Base-by-base conservation (phyloP, 2,329 filamentous ascomycete species). In the Ascochyta pisi region DNA sequence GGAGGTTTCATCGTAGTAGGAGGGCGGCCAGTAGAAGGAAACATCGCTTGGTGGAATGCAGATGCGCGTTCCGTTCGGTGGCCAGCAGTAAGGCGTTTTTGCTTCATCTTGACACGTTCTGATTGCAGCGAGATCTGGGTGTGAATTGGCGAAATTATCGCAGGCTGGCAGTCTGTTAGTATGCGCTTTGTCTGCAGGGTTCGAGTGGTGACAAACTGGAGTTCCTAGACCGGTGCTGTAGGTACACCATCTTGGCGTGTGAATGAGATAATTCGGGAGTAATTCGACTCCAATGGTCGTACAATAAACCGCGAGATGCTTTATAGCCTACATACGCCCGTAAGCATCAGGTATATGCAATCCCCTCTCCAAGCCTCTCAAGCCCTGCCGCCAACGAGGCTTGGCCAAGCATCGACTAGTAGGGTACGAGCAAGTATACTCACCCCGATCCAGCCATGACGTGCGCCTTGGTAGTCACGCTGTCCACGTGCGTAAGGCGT, bases 51-150 rank as follows among this genome's bases (percentile, higher is more conserved):
- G 19, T 26, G 48, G 45, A 13, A 26, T 26, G 49, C 63, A 66
- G 39, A 67, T 61, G 8, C 62, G 51, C 4, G 58, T 62, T 31
- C 60, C 57, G 23, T 66, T 65, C 0, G 55, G 62, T 3, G 65
- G 63, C 46, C 50, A 67, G 55, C 63, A 67, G 43, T 57, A 63
- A 19, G 58, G 44, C n/a, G 57, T 60, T 5, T 55, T 49, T 10
- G 54, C 54, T 23, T 39, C 52, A 27, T 22, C 22, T 53, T 67
- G 63, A 34, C 63, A 66, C 40, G 31, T 41, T 52, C 34, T 10
- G 35, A 63, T 60, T 29, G 13, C 19, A 22, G 50, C 6, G 22
- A 48, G 24, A 8, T 48, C 51, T 2, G 54, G 31, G 24, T 29
- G 26, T 2, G 48, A 40, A 29, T 45, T 33, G 1, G 41, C 16